phyloP scores from a whole-genome alignment of 2,329 filamentous ascomycete genomes.

The Neobulgaria alba region DNA sequence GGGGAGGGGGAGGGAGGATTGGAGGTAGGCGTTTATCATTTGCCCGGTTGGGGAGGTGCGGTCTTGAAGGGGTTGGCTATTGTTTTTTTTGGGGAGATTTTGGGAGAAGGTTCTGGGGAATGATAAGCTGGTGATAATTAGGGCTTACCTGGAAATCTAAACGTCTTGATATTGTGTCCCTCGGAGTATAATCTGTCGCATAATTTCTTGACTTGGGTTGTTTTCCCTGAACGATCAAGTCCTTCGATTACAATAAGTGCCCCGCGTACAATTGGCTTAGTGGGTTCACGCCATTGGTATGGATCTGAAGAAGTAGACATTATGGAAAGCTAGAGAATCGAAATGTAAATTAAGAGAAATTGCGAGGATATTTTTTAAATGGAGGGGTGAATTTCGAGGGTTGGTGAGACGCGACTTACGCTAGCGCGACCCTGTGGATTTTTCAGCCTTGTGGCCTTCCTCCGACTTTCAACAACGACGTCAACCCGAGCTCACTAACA shows the following conservation, averaged over 20 bases:
- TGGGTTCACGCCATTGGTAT: conserved; percentile 23
- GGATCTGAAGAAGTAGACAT: conserved; percentile 11
- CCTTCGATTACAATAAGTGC: conserved; percentile 64
- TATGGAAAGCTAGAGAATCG: too few species aligned
- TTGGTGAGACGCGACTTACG: conserved; percentile 6
- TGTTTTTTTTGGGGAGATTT: neutral
- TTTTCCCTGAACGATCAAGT: conserved; percentile 64
- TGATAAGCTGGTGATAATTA: neutral
- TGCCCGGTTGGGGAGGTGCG: conserved; percentile 58
- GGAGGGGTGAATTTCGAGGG: too few species aligned
- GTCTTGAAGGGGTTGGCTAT: conserved; percentile 36
- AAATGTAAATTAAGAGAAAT: too few species aligned
- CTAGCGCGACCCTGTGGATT: neutral
- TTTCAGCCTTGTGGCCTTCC: conserved; percentile 8
- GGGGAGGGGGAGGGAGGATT: conserved; percentile 48
- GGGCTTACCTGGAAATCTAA: conserved; percentile 57
- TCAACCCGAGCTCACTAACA: too few species aligned
- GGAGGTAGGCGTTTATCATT: conserved; percentile 60
- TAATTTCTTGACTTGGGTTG: conserved; percentile 57
- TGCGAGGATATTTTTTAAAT: too few species aligned
- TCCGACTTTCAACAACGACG: neutral
- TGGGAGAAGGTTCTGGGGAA: neutral
- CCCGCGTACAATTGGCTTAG: conserved; percentile 35
- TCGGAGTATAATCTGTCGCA: conserved; percentile 41
- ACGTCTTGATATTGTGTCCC: conserved; percentile 45